Percentiles rank a stretch among this genome's conserved stretches.
Conservation (phyloP, 2,329 filamentous ascomycete genomes). For the Nannizziopsis barbatae region DNA sequence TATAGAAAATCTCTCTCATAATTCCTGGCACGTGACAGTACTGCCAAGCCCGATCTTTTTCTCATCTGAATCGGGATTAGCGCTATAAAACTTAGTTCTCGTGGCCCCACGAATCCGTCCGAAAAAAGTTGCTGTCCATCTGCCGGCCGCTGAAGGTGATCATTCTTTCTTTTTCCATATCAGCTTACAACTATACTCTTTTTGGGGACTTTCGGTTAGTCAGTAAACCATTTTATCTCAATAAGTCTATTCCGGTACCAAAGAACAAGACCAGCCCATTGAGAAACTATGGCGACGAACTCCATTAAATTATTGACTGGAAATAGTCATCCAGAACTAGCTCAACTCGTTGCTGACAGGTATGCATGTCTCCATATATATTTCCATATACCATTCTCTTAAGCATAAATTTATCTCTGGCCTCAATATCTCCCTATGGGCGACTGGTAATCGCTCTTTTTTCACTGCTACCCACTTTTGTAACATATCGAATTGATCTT, state of each 20-base stretch:
- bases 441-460: no score
- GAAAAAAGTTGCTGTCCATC: no score
- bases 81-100: background rate
- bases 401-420: no score
- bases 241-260: no score
- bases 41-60: background rate
- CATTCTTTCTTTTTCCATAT: no score
- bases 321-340: conserved; percentile 62
- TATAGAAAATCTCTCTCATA: background rate
- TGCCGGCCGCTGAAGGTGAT: no score
- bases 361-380: conserved; percentile 28
- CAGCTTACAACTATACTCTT: no score
- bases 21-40: background rate
- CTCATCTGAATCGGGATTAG: conserved; percentile 3
- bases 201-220: no score
- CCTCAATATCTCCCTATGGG: background rate
- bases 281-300: conserved; percentile 52
- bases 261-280: conserved; percentile 2
- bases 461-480: background rate
- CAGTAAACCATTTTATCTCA: no score
- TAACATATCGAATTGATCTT: no score
- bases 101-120: no score
- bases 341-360: conserved; percentile 57
- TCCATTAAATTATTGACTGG: conserved; percentile 65
- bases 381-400: no score